phyloP scores from a whole-genome alignment of 73 alveolate genomes.

The Stentor roeselii region DNA sequence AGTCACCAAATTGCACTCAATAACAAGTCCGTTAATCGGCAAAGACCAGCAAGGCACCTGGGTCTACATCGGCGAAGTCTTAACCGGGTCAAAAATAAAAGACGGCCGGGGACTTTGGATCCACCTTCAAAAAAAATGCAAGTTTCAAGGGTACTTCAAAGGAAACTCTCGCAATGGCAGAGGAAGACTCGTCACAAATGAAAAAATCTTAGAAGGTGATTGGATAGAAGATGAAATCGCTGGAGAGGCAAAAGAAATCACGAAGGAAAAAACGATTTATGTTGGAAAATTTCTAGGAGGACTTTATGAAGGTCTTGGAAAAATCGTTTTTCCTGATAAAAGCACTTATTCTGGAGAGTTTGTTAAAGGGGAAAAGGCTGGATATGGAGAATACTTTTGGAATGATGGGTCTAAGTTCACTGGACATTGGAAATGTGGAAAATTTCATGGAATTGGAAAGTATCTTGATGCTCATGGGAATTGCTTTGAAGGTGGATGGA shows the following conservation, averaged over 20 bases:
- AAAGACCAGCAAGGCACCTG: background rate
- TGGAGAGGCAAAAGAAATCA: slow-evolving; percentile 18
- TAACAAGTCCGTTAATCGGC: background rate
- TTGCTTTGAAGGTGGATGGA: slow-evolving; percentile 28
- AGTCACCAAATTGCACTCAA: background rate
- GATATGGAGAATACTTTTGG: slow-evolving; percentile 28
- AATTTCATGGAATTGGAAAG: slow-evolving; percentile 29
- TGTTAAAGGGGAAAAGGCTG: slow-evolving; percentile 16
- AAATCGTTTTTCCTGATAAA: slow-evolving; percentile 7
- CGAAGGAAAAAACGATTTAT: slow-evolving; percentile 11
- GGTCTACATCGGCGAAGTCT: slow-evolving; percentile 5
- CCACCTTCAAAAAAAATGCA: background rate
- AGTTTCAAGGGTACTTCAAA: slow-evolving; percentile 27
- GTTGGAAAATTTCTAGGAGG: background rate
- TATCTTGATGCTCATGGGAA: slow-evolving; percentile 6
- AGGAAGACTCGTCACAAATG: background rate
- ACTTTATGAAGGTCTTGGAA: slow-evolving; percentile 13
- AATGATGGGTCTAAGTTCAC: background rate
- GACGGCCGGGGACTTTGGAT: slow-evolving; percentile 6
- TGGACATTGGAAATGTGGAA: slow-evolving; percentile 25
- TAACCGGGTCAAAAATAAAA: background rate
- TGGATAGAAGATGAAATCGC: background rate
- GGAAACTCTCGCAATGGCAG: background rate
- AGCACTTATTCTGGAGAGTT: slow-evolving; percentile 27
- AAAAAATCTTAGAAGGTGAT: slow-evolving; percentile 21